phyloP scores from a whole-genome alignment of 768 basidiomycete species.

The Phylloporus rhodoxanthus region DNA sequence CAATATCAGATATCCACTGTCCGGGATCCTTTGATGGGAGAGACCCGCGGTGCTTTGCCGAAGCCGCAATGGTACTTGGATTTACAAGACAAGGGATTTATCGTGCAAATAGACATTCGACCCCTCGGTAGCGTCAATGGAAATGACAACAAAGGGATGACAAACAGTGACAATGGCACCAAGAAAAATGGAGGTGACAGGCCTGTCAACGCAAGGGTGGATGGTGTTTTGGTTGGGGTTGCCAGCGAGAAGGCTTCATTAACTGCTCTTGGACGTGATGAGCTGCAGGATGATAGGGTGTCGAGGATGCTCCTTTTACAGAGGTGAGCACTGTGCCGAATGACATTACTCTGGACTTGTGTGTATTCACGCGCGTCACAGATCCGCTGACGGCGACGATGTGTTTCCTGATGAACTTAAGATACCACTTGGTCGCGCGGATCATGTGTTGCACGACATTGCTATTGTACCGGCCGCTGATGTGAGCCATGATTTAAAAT shows the following conservation, averaged over 20 bases:
- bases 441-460: slow-evolving; percentile 47
- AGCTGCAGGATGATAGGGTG: slow-evolving; percentile 66
- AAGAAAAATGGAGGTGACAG: slow-evolving; percentile 9
- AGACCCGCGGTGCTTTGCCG: slow-evolving; percentile 50
- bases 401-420: slow-evolving; percentile 56
- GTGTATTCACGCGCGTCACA: slow-evolving; percentile 17
- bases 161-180: background rate
- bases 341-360: slow-evolving; percentile 2
- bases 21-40: slow-evolving; percentile 75
- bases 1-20: slow-evolving; percentile 73
- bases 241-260: slow-evolving; percentile 72
- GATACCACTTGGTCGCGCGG: slow-evolving; percentile 54
- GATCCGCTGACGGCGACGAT: slow-evolving; percentile 52
- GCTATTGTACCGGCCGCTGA: slow-evolving; percentile 10
- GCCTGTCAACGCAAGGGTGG: slow-evolving; percentile 27
- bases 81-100: slow-evolving; percentile 53
- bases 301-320: slow-evolving; percentile 62
- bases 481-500: slow-evolving; percentile 13
- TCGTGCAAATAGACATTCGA: slow-evolving; percentile 52
- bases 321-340: slow-evolving; percentile 39
- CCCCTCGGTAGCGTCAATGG: slow-evolving; percentile 37
- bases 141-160: slow-evolving; percentile 1
- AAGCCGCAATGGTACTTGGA: slow-evolving; percentile 71
- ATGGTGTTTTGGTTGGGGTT: slow-evolving; percentile 40
- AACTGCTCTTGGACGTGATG: slow-evolving; percentile 66